These are phyloP conservation scores for Pestalotiopsis sp. DNA, from an alignment of 2,329 filamentous ascomycete genomes.

Conservation along the genomic window DNA sequence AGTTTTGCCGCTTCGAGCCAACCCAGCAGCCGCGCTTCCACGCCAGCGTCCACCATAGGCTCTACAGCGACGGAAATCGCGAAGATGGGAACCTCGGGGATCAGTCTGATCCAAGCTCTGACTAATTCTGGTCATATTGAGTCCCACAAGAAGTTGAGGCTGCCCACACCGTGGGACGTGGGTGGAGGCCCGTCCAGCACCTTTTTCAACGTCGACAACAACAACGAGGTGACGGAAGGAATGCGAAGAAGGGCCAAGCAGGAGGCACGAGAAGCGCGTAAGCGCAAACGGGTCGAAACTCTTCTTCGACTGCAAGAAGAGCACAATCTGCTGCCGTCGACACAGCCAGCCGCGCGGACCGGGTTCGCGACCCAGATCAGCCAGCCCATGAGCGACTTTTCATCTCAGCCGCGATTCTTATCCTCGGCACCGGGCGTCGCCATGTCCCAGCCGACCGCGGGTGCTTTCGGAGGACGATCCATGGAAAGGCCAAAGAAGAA, in stretches of 20 bases:
- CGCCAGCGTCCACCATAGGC: slow-evolving; percentile 18
- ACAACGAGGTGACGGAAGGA: slow-evolving; percentile 25
- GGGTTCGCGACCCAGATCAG: slow-evolving; percentile 23
- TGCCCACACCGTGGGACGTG: slow-evolving; percentile 30
- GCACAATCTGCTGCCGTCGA: slow-evolving; percentile 23
- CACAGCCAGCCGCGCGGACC: slow-evolving; percentile 26
- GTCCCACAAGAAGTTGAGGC: slow-evolving; percentile 21
- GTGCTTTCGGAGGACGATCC: slow-evolving; percentile 28
- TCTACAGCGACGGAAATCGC: slow-evolving; percentile 17
- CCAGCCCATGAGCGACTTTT: slow-evolving; percentile 19
- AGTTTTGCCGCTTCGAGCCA: slow-evolving; percentile 24
- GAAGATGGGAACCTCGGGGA: slow-evolving; percentile 20
- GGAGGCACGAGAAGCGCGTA: slow-evolving; percentile 27
- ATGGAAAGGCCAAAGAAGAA: slow-evolving; percentile 28
- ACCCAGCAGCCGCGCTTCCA: slow-evolving; percentile 20
- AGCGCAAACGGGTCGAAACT: slow-evolving; percentile 30
- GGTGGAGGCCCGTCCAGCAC: slow-evolving; percentile 25
- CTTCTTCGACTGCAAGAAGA: slow-evolving; percentile 26
- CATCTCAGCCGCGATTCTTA: slow-evolving; percentile 20
- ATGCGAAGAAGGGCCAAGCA: slow-evolving; percentile 26
- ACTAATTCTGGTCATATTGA: slow-evolving; percentile 29
- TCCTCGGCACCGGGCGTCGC: slow-evolving; percentile 23
- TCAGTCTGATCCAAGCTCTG: slow-evolving; percentile 29
- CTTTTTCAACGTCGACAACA: slow-evolving; percentile 30
- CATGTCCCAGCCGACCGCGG: slow-evolving; percentile 33